Base-by-base conservation (phyloP, 106 monocot species). In the Dendrobium catenatum region DNA sequence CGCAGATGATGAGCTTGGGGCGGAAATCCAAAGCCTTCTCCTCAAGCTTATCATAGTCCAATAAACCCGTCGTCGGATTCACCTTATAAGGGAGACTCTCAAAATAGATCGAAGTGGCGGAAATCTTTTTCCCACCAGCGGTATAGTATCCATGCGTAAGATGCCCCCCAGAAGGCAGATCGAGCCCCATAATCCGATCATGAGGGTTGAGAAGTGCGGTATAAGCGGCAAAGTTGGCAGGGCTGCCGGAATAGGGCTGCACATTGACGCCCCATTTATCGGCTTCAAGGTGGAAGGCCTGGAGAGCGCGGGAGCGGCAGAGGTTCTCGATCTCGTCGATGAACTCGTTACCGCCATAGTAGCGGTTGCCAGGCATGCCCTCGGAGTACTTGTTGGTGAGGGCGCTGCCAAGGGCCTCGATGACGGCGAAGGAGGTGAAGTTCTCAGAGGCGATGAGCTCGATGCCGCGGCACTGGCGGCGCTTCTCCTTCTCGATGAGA, bases 371-470 rank as follows among this genome's bases (percentile, higher is more conserved):
- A 5, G 94, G 94, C 85, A 95, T 88, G 72, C 94, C 94, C 81
- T 95, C 94, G 75, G 94, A 95, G 88, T 95, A 95, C 87, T 95
- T 95, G 88, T 95, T 95, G 42, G 94, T 95, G 67, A 95, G 90
- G 66, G 91, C 70, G 81, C 83, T 85, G 80, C 94, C 94, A 72
- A 95, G 92, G 54, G 91, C 94, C 80, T 95, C 87, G 79, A 95
- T 91, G 68, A 95, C 94, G 73, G 94, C 94, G 82, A 91, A 86
- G 80, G 92, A 95, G 67, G 92, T 92, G 87, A 87, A 95, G 80
- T 95, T 95, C 88, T 95, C 94, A 40, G 94, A 95, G 70, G 94
- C 94, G 77, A 95, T 95, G 46, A 95, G 92, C 84, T 95, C 94
- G 90, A 95, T 95, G 16, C 94, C 94, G 46, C 68, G 83, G 83